Conservation (phyloP, 2,329 filamentous ascomycete genomes). For the Colletotrichum tropicale region DNA sequence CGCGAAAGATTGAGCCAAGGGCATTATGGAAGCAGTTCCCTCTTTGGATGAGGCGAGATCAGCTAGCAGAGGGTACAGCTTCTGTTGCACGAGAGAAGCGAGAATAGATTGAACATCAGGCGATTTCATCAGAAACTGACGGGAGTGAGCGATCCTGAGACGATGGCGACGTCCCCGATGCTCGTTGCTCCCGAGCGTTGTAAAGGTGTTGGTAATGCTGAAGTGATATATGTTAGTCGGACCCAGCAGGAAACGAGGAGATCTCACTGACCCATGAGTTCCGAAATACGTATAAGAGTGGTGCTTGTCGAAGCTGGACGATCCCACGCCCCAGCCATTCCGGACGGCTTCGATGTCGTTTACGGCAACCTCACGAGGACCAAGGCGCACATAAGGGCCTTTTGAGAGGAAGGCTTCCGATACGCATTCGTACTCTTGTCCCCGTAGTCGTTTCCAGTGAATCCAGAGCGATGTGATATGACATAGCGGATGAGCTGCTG, state of each 20-base stretch:
- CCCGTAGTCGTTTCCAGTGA: neutral
- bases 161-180: neutral
- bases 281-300: neutral
- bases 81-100: neutral
- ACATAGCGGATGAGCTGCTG: neutral
- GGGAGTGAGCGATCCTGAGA: neutral
- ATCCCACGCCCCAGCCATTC: neutral
- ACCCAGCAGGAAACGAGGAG: fast-evolving
- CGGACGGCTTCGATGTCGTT: neutral
- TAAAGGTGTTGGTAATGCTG: neutral
- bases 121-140: neutral
- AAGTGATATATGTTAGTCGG: neutral
- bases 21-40: neutral
- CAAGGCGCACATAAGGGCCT: neutral
- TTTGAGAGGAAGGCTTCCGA: neutral
- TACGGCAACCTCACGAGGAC: neutral
- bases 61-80: neutral
- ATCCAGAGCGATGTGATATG: neutral
- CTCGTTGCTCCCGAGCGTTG: neutral
- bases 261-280: neutral
- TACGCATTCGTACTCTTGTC: neutral
- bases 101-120: neutral
- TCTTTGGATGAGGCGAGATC: neutral
- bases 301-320: neutral
- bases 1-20: neutral